Evolutionary conservation across 2,329 filamentous ascomycete genomes (phyloP).

Genomic region (Cytospora piceicola): DNA sequence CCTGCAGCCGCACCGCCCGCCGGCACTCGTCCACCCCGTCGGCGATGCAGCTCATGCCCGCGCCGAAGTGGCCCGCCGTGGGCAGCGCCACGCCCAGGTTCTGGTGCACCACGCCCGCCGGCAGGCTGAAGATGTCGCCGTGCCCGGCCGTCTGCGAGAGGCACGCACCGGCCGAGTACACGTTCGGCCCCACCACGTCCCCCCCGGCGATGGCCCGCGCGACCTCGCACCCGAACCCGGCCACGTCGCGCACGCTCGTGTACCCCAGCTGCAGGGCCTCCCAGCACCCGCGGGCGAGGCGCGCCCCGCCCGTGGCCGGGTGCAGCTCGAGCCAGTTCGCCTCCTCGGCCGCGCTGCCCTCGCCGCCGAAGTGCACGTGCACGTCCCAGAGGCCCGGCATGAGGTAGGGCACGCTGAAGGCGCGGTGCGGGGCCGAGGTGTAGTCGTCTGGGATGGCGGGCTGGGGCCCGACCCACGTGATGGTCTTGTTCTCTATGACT

Average conservation of each 20-base stretch:
- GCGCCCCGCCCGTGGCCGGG: constrained; percentile 41
- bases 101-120: constrained; percentile 42
- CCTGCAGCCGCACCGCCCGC: constrained; percentile 45
- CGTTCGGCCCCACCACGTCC: constrained; percentile 40
- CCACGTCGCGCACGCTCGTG: constrained; percentile 43
- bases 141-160: constrained; percentile 43
- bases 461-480: constrained; percentile 44
- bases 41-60: constrained; percentile 36
- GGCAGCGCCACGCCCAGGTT: constrained; percentile 40
- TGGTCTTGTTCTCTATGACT: constrained; percentile 43
- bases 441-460: constrained; percentile 38
- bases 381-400: constrained; percentile 45
- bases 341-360: constrained; percentile 29
- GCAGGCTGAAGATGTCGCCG: constrained; percentile 42
- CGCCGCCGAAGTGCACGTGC: constrained; percentile 40
- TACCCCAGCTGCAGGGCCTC: constrained; percentile 45
- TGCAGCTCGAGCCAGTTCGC: constrained; percentile 36
- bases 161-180: constrained; percentile 41
- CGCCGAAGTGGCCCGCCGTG: constrained; percentile 40
- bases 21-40: constrained; percentile 48
- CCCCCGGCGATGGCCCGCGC: constrained; percentile 39
- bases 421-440: constrained; percentile 35
- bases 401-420: constrained; percentile 37
- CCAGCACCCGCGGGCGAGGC: constrained; percentile 42
- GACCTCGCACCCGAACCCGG: constrained; percentile 41